Conservation (phyloP, 352 stramenopile genomes). For the Elongisporangium prolatum region DNA sequence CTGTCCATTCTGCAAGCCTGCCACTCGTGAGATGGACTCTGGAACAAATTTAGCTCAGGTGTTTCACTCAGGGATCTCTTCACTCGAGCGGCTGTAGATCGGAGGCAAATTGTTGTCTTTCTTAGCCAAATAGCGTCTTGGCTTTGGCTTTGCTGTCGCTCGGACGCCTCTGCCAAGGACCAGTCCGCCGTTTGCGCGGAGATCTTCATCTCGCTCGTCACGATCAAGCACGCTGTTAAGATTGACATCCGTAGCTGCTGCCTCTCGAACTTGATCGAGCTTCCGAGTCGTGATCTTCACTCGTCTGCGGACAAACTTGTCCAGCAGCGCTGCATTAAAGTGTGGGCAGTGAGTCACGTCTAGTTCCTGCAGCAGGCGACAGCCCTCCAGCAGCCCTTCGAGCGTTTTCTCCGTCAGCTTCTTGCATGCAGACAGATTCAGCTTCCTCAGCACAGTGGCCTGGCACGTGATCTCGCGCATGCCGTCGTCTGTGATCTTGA, state of each 20-base stretch:
- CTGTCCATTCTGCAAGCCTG: constrained; percentile 11
- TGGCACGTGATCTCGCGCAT: constrained; percentile 77
- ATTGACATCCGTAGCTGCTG: not conserved
- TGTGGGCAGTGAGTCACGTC: constrained; percentile 77
- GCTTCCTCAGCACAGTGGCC: constrained; percentile 49
- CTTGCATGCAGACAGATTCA: constrained; percentile 81
- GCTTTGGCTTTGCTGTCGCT: not conserved
- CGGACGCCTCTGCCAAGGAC: not conserved
- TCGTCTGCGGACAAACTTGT: constrained; percentile 50
- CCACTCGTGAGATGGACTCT: constrained; percentile 1
- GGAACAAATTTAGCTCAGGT: constrained; percentile 5
- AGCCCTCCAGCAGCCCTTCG: constrained; percentile 41
- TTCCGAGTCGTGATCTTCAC: constrained; percentile 44
- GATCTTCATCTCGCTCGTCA: not conserved
- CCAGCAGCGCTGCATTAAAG: constrained; percentile 49
- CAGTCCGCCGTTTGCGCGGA: not conserved
- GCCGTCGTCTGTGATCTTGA: constrained; percentile 82
- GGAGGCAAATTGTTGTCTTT: constrained; percentile 20
- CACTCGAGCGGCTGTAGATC: constrained; percentile 19
- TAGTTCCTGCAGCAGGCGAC: constrained; percentile 56
- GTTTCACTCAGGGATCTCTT: constrained; percentile 15
- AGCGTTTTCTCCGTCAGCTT: constrained; percentile 68
- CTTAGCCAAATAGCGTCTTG: constrained; percentile 2
- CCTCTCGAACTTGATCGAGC: constrained; percentile 25
- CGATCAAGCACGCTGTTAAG: not conserved